A percentile compares a stretch with the other conserved stretches of the same genome.
Evolutionary conservation across 352 stramenopile genomes (phyloP).

Genomic region (Phytophthora cryptogea): DNA sequence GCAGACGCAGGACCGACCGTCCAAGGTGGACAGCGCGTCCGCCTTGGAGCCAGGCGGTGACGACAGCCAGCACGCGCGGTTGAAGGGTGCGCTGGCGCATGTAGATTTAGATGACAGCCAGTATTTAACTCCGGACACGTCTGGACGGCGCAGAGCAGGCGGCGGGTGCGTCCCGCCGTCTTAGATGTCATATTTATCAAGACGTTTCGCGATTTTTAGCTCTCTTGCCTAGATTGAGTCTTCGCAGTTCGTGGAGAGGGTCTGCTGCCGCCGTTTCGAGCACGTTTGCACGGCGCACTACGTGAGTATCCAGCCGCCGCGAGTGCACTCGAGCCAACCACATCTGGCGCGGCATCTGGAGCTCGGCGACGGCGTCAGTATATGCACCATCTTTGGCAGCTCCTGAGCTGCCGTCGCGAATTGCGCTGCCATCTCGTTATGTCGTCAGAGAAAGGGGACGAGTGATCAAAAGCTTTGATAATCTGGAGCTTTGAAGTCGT

Average conservation of each 20-base stretch:
- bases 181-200: constrained; percentile 47
- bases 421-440: constrained; percentile 30
- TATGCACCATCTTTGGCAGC: constrained; percentile 9
- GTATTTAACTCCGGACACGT: constrained; percentile 36
- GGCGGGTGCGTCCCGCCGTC: constrained; percentile 3
- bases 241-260: not conserved
- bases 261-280: constrained; percentile 12
- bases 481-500: constrained; percentile 8
- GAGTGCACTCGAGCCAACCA: constrained; percentile 3
- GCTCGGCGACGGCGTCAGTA: constrained; percentile 10
- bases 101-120: constrained; percentile 36
- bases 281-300: not conserved
- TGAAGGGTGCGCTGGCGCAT: constrained; percentile 27
- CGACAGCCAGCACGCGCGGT: constrained; percentile 20
- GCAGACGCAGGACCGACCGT: constrained; percentile 6
- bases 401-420: constrained; percentile 24
- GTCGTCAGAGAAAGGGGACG: constrained; percentile 24
- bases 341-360: constrained; percentile 31
- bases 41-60: not conserved
- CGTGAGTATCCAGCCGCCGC: constrained; percentile 19
- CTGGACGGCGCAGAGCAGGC: constrained; percentile 18
- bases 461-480: constrained; percentile 14
- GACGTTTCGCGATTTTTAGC: constrained; percentile 25
- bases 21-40: constrained; percentile 2
- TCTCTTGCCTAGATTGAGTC: constrained; percentile 3